phyloP scores from a whole-genome alignment of 495 filamentous ascomycete genomes.

The Aspergillus kassunensis region DNA sequence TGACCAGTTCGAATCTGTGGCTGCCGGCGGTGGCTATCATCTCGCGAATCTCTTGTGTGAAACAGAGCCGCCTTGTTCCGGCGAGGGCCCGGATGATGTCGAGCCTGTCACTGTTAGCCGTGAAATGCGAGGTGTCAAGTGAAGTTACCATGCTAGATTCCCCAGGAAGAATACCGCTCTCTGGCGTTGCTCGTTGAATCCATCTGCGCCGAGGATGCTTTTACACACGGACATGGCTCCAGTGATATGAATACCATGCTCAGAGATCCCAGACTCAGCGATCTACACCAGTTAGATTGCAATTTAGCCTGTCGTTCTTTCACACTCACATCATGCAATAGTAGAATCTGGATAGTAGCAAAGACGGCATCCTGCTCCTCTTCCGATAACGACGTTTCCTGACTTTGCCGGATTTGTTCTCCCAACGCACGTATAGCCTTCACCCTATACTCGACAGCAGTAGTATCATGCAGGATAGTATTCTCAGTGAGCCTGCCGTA shows the following conservation, averaged over 20 bases:
- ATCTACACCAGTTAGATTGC: constrained; percentile 26
- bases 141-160: constrained; percentile 36
- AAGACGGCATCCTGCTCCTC: constrained; percentile 35
- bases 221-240: constrained; percentile 39
- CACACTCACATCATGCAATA: constrained; percentile 37
- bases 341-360: constrained; percentile 35
- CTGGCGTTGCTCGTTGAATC: constrained; percentile 22
- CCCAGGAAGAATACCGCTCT: constrained; percentile 37
- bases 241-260: constrained; percentile 37
- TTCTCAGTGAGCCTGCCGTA: constrained; percentile 26
- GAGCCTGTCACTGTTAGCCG: too few species aligned
- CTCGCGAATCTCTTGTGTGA: constrained; percentile 31
- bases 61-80: constrained; percentile 29
- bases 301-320: not conserved
- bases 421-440: constrained; percentile 34
- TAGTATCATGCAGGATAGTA: constrained; percentile 23
- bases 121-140: too few species aligned
- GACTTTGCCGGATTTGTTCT: constrained; percentile 25
- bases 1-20: constrained; percentile 33
- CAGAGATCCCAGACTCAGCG: constrained; percentile 33
- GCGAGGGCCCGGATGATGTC: constrained; percentile 39
- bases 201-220: constrained; percentile 26
- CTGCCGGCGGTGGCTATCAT: constrained; percentile 26
- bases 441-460: constrained; percentile 33
- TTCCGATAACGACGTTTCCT: constrained; percentile 21